Evolutionary conservation across 2,329 filamentous ascomycete species (phyloP), one percentile per base, ranked within the genome.

Genomic region (Lecanicillium sp.): DNA sequence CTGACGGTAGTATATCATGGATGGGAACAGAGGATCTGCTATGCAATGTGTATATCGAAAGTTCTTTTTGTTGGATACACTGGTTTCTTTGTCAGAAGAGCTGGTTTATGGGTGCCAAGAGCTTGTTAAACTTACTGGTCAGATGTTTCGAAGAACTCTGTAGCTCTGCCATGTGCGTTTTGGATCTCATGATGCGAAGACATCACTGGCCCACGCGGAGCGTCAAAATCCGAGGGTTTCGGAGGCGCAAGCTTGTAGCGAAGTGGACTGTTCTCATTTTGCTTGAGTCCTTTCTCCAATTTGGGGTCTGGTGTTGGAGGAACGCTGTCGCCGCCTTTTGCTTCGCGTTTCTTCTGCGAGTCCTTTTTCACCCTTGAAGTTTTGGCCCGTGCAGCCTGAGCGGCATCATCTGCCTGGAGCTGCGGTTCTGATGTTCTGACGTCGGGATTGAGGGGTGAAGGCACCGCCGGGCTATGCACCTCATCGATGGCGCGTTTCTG

Each of bases 1-100:
- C 49, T 87, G 82, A 44, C 89, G 83, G 62, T 94, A 95, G 67
- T 85, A 92, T 52, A 94, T 77, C 46, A 80, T 88, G 46, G 88
- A 86, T 6, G 86, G 81, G 53, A 95, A 95, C 15, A 75, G 71
- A 2, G 88, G 87, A 49, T 95, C 89, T 48, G 88, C 87, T 48
- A 95, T 89, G 56, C 86, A 94, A 51, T 89, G 85, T 22, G 81
- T 84, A 58, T 96, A 96, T 43, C 87, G 83, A 57, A 90, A 96
- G 40, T 82, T 76, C 51, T 78, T 80, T 50, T 80, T 80, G 47
- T 81, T 82, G 42, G 67, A 74, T 13, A 78, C 73, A 53, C 74
- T 76, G 31, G 14, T 5, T 9, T 9, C 14, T 28, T 20, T 29
- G 6, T 16, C 11, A 32, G 18, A 11, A 20, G 13, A 19, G 22